Base-by-base conservation (phyloP, 768 basidiomycete genomes). In the Asterophora lycoperdoides region DNA sequence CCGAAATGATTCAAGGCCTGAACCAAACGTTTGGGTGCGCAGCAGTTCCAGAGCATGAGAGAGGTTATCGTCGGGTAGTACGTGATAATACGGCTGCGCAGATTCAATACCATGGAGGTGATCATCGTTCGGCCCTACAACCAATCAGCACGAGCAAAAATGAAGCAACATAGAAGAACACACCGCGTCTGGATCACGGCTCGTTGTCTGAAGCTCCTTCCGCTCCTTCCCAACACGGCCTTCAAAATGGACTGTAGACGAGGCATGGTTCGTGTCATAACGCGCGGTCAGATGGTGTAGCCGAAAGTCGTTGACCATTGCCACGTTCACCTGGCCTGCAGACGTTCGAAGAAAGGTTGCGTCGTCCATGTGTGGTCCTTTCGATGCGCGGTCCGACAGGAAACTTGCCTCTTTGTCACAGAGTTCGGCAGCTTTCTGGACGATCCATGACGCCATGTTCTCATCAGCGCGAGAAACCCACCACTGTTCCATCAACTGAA, bases 1-100 rank as follows among this genome's bases (percentile, higher is more conserved):
- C 52, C 60, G 20, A 51, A 48, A 15, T 36, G 50, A 41, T 61
- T 61, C 13, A 61, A 15, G 5, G 43, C 26, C 39, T 56, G 45
- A 1, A 57, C 46, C 0, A 59, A 17, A 13, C 47, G 46, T 44
- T 59, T 61, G 2, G 60, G 47, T 0, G 50, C 54, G 6, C 44
- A 38, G 8, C 36, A 59, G 37, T 15, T n/a, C n/a, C n/a, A n/a
- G n/a, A n/a, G n/a, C n/a, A n/a, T n/a, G n/a, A n/a, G n/a, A n/a
- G 53, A 32, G 29, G 51, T 59, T 11, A 61, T 54, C 0, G 29
- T 40, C 0, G 38, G 32, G 33, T 61, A 56, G 28, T 55, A 53
- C 15, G 48, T 53, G 41, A 28, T 10, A 43, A 7, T 7, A 28
- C 53, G 38, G 28, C 48, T 49, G 15, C 48, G 39, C 5, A 46